A percentile compares a stretch with the other conserved stretches of the same genome.
phyloP scores from a whole-genome alignment of 108 stramenopile genomes.

The Aurantiochytrium sp. region DNA sequence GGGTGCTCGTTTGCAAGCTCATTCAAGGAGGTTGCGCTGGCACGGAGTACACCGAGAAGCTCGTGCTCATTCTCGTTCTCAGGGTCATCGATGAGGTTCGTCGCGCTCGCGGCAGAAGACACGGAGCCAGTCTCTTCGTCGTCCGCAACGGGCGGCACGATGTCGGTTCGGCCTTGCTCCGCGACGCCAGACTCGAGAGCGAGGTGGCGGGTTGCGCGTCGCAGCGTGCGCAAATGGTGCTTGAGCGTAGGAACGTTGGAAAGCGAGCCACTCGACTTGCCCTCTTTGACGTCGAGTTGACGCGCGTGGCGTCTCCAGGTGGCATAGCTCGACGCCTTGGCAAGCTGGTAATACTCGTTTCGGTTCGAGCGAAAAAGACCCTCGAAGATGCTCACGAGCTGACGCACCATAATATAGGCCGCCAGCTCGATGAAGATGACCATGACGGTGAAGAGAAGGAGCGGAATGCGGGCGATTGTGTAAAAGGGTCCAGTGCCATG shows the following conservation, averaged over 20 bases:
- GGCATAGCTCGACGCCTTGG: not conserved
- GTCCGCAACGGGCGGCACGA: not conserved
- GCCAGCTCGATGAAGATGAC: constrained; percentile 4
- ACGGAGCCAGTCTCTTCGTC: not conserved
- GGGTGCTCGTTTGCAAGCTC: not conserved
- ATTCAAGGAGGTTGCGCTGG: not conserved
- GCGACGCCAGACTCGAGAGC: not conserved
- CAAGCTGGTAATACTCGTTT: not conserved
- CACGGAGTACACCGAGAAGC: not conserved
- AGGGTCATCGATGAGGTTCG: not conserved
- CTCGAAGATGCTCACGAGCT: not conserved
- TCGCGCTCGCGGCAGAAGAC: not conserved
- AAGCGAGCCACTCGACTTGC: not conserved
- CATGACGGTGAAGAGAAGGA: not conserved
- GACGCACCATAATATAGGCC: not conserved
- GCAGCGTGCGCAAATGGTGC: not conserved
- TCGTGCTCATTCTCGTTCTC: not conserved
- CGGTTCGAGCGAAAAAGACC: not conserved
- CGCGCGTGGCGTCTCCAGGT: not conserved
- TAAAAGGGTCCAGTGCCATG: constrained; percentile 7
- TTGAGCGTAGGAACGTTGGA: not conserved
- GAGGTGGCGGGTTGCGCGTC: not conserved
- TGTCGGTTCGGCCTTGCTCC: not conserved
- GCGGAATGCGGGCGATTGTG: not conserved
- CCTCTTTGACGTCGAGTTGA: not conserved